These are phyloP conservation scores for Neofusicoccum umdonicola DNA, from an alignment of 2,329 filamentous ascomycete genomes.

Conservation along the genomic window DNA sequence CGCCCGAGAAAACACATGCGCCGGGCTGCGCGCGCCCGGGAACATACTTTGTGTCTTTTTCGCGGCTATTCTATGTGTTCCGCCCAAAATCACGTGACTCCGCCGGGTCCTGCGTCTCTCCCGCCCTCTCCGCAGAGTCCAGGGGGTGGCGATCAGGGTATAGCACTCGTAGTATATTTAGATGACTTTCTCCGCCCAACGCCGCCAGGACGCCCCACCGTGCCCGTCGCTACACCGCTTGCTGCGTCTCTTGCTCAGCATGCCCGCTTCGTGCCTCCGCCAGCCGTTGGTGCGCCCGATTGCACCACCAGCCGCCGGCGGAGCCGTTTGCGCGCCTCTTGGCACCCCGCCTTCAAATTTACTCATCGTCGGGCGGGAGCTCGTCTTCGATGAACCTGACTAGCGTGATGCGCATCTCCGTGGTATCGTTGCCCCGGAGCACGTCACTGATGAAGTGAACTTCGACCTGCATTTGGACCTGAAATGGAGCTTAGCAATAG, in stretches of 20 bases:
- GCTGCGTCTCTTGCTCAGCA: neutral
- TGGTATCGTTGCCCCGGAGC: conserved; percentile 88
- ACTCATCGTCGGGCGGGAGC: conserved; percentile 94
- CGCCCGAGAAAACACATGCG: conserved; percentile 1
- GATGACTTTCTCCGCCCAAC: conserved; percentile 5
- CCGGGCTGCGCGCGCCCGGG: neutral
- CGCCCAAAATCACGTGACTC: conserved; percentile 2
- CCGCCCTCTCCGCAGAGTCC: conserved; percentile 11
- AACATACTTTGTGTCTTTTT: neutral
- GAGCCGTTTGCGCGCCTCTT: neutral
- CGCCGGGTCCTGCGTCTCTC: neutral
- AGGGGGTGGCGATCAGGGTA: conserved; percentile 12
- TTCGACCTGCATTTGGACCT: conserved; percentile 96
- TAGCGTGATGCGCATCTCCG: conserved; percentile 91
- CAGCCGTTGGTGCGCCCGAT: neutral
- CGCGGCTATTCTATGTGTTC: neutral
- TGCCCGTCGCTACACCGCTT: neutral
- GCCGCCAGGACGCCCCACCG: neutral
- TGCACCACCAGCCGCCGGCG: neutral
- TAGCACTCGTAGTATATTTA: conserved; percentile 7
- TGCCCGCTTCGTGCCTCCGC: neutral
- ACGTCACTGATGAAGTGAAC: conserved; percentile 95
- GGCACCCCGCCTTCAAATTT: conserved; percentile 29
- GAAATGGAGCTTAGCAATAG: neutral
- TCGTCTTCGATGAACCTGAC: conserved; percentile 97